Evolutionary conservation across 768 basidiomycete species (phyloP).

Genomic region (Macrolepiota fuliginosa): DNA sequence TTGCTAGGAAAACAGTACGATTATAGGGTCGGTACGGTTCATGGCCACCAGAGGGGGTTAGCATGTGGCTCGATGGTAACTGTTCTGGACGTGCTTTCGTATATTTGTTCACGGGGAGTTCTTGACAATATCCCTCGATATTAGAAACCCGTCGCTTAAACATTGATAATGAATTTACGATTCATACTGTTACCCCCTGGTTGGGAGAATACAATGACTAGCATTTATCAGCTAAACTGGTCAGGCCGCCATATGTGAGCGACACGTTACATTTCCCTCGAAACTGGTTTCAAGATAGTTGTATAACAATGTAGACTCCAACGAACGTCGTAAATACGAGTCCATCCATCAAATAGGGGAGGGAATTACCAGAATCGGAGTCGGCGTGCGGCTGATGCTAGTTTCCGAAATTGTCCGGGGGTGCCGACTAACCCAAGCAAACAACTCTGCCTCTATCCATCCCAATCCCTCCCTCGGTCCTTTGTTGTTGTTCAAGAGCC

Average conservation of each 20-base stretch:
- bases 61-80: not conserved
- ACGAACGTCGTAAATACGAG: not conserved
- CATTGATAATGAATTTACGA: too few species aligned
- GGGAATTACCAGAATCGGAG: conserved; percentile 10
- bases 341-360: conserved; percentile 1
- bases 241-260: too few species aligned
- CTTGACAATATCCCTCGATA: too few species aligned
- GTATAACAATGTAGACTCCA: too few species aligned
- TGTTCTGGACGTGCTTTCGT: not conserved
- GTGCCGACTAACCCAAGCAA: conserved; percentile 12
- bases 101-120: too few species aligned
- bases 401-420: conserved; percentile 15
- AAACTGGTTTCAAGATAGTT: too few species aligned
- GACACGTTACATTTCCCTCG: too few species aligned
- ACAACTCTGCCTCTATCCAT: conserved; percentile 5
- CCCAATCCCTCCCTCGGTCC: conserved; percentile 26
- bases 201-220: not conserved
- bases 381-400: not conserved
- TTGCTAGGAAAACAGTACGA: not conserved
- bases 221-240: too few species aligned
- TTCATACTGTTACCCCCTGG: not conserved
- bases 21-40: not conserved
- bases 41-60: too few species aligned
- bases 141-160: too few species aligned
- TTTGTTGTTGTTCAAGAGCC: conserved; percentile 10